A percentile compares a stretch with the other conserved stretches of the same genome.
Evolutionary conservation across 805 yeast species (phyloP).

Genomic region (Metschnikowia sp.): DNA sequence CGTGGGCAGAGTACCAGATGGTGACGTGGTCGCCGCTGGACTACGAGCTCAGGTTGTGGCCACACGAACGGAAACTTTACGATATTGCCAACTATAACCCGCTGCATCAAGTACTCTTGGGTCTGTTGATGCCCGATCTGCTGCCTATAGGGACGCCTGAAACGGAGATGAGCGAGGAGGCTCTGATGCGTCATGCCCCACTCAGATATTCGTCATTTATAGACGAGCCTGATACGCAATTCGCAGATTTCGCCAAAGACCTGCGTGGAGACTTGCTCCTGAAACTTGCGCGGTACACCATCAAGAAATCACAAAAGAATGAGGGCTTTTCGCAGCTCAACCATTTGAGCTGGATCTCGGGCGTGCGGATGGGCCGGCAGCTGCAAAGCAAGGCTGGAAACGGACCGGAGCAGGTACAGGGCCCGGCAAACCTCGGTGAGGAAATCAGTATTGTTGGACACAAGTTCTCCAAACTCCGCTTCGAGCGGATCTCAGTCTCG

Average conservation of each 20-base stretch:
- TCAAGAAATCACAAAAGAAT: slow-evolving; percentile 38
- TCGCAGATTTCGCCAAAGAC: slow-evolving; percentile 31
- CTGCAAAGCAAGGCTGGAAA: slow-evolving; percentile 24
- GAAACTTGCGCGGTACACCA: slow-evolving; percentile 34
- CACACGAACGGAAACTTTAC: slow-evolving; percentile 40
- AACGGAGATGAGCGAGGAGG: slow-evolving; percentile 9
- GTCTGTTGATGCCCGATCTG: slow-evolving; percentile 3
- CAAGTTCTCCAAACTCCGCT: slow-evolving; percentile 79
- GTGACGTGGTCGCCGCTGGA: slow-evolving; percentile 91
- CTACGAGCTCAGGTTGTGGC: slow-evolving; percentile 82
- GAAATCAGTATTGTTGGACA: slow-evolving; percentile 87
- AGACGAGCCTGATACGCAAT: slow-evolving; percentile 33
- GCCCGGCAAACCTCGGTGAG: slow-evolving; percentile 74
- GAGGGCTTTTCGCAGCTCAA: slow-evolving; percentile 44
- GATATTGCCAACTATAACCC: slow-evolving; percentile 38
- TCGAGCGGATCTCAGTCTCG: slow-evolving; percentile 84
- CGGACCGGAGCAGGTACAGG: slow-evolving; percentile 23
- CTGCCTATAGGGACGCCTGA: slow-evolving; percentile 6
- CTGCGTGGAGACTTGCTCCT: slow-evolving; percentile 34
- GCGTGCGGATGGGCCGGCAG: slow-evolving; percentile 70
- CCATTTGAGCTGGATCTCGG: slow-evolving; percentile 89
- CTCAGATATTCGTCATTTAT: slow-evolving; percentile 33
- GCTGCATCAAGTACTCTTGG: slow-evolving; percentile 24
- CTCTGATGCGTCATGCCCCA: not conserved
- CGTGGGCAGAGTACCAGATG: slow-evolving; percentile 82